Conservation (phyloP, 2,329 filamentous ascomycete species). For the Thyridium curvatum region DNA sequence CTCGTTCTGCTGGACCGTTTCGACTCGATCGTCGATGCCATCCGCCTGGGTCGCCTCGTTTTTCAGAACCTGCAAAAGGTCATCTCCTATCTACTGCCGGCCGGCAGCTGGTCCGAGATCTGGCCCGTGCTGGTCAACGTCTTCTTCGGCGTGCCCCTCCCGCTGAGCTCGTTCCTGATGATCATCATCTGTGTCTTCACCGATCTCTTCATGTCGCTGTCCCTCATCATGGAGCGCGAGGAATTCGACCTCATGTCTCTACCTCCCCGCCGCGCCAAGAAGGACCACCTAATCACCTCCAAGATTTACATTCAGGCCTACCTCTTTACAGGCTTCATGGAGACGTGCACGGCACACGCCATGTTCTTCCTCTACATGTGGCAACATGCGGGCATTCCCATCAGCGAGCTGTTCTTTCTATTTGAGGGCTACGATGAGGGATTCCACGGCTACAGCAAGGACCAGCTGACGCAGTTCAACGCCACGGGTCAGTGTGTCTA, state of each 20-base stretch:
- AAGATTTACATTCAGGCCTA: constrained; percentile 47
- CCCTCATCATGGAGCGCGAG: constrained; percentile 48
- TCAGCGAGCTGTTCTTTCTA: constrained; percentile 39
- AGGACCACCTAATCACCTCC: constrained; percentile 44
- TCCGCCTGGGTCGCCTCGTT: constrained; percentile 35
- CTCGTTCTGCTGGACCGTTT: constrained; percentile 65
- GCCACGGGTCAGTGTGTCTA: constrained; percentile 44
- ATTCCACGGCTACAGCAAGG: constrained; percentile 40
- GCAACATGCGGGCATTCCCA: constrained; percentile 38
- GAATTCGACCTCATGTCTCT: constrained; percentile 46
- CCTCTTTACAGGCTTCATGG: constrained; percentile 45
- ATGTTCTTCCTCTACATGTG: constrained; percentile 52
- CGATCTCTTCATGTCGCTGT: constrained; percentile 43
- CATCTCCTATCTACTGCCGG: constrained; percentile 39
- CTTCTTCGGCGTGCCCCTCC: constrained; percentile 46
- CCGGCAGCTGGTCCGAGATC: constrained; percentile 49
- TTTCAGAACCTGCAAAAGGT: constrained; percentile 36
- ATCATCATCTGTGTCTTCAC: constrained; percentile 53
- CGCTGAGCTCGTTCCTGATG: constrained; percentile 47
- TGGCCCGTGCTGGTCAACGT: constrained; percentile 52
- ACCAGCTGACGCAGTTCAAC: constrained; percentile 40
- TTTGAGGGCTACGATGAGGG: constrained; percentile 41
- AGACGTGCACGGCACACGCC: constrained; percentile 39
- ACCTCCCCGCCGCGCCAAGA: constrained; percentile 41
- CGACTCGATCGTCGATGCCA: constrained; percentile 62